Evolutionary conservation across 306 rosid species (phyloP).

Genomic region (Sechiopsis laciniata): DNA sequence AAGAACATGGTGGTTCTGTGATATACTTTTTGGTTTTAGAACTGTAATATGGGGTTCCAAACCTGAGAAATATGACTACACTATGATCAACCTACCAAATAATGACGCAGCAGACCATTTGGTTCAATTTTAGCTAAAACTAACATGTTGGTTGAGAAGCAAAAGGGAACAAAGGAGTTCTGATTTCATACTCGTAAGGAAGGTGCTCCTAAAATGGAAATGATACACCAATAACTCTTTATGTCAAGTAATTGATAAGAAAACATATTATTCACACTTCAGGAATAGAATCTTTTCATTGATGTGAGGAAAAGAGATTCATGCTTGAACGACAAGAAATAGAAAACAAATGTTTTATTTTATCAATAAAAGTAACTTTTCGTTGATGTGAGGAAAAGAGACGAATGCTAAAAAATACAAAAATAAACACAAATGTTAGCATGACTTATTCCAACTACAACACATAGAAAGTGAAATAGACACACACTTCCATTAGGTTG

Average conservation of each 20-base stretch:
- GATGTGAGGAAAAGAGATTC: no score
- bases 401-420: background rate
- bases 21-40: background rate
- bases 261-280: background rate
- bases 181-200: background rate
- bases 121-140: background rate
- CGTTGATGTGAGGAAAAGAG: no score
- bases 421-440: background rate
- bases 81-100: background rate
- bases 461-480: conserved; percentile 15
- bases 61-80: background rate
- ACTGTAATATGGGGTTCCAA: background rate
- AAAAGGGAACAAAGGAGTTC: background rate
- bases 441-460: background rate
- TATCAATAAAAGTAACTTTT: no score
- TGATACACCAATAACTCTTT: background rate
- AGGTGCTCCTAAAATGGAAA: background rate
- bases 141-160: background rate
- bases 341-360: background rate
- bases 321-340: background rate
- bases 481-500: conserved; percentile 50
- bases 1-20: background rate
- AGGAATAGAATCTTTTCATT: background rate
- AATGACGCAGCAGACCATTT: background rate
- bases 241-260: background rate